A percentile compares a stretch with the other conserved stretches of the same genome.
These are phyloP conservation scores for Marasmius fiardii DNA, from an alignment of 1,284 basidiomycete genomes.

Conservation along the genomic window DNA sequence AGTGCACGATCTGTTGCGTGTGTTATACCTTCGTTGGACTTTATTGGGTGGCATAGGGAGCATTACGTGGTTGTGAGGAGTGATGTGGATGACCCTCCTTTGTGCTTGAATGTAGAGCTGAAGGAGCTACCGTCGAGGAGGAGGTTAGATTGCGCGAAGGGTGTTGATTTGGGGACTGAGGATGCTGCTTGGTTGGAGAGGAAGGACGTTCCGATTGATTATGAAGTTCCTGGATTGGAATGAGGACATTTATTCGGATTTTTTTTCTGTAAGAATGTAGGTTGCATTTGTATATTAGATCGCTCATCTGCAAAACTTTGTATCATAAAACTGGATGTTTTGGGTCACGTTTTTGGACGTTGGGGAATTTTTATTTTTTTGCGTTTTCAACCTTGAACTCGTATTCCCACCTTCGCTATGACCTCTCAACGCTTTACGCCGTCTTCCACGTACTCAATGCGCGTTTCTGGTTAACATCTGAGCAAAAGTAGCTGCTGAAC, in stretches of 20 bases:
- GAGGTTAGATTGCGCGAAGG: slow-evolving; percentile 61
- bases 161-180: slow-evolving; percentile 60
- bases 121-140: slow-evolving; percentile 60
- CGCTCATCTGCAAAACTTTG: no score
- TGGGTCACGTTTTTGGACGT: no score
- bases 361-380: no score
- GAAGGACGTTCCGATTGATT: slow-evolving; percentile 69
- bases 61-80: slow-evolving; percentile 58
- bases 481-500: no score
- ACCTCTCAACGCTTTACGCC: no score
- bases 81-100: background rate
- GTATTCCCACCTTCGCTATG: no score
- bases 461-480: no score
- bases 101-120: slow-evolving; percentile 40
- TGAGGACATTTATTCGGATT: background rate
- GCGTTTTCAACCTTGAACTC: no score
- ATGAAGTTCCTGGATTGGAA: slow-evolving; percentile 52
- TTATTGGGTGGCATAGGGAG: slow-evolving; percentile 67
- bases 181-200: slow-evolving; percentile 66
- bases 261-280: background rate
- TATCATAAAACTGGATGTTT: no score
- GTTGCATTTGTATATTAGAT: no score
- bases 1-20: slow-evolving; percentile 47
- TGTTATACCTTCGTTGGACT: slow-evolving; percentile 51
- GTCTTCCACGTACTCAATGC: no score